Evolutionary conservation across 2,329 filamentous ascomycete genomes (phyloP), one percentile per base, ranked within the genome.

Genomic region (Penicillium sp.): DNA sequence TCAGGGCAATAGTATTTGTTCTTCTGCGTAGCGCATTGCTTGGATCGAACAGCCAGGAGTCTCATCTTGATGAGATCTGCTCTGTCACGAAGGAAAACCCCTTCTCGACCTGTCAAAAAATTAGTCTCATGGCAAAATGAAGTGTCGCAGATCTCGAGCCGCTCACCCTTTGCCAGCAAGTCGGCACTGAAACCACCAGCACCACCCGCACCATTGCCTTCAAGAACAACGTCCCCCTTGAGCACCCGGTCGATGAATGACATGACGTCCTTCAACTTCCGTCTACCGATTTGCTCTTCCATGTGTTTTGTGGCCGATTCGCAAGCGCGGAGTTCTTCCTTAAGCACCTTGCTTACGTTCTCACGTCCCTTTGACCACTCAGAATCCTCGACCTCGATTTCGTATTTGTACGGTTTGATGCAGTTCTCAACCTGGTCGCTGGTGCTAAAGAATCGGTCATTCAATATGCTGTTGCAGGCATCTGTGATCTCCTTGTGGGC

Each of bases 1-100:
- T 98, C 93, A 0, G 93, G 93, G 64, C 93, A 98, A 72, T 93
- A 83, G 72, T 97, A 96, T 74, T 96, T 96, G 75, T 95, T 95
- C 63, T 85, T 85, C 57, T 85, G 78, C 56, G 75, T 82, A 50
- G 83, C 80, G 71, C 93, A 98, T 71, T 95, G 90, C 67, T 91
- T 89, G 12, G 88, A 93, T 67, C 91, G 93, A 48, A 95, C 78
- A 38, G 93, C 93, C 49, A 87, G 69, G 33, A 97, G 79, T 18
- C 93, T 86, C 83, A 97, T 88, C 66, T 87, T 90, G 66, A 98
- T 82, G 47, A 96, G 86, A 53, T 91, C 86, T 24, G 90, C 84
- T 35, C 93, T 85, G 65, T 97, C 91, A 28, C 90, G 88, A 41
- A 98, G 84, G 76, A 98, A 98, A 38, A 91, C 82, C 33, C 90